phyloP scores from a whole-genome alignment of 2,329 filamentous ascomycete genomes.

The Zymoseptoria ardabiliae region DNA sequence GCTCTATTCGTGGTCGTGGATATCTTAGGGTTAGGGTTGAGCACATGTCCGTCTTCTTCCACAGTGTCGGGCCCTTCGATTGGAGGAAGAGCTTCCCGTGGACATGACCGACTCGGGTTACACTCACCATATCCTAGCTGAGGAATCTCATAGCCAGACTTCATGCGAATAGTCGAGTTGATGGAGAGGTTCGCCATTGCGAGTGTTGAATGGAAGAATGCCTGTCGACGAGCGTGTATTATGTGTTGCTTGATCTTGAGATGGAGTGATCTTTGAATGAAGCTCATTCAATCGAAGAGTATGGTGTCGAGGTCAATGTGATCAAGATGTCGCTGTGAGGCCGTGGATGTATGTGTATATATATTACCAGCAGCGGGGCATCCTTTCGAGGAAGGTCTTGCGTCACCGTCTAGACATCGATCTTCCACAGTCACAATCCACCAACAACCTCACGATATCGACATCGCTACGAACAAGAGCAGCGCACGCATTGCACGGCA shows the following conservation, averaged over 20 bases:
- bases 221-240: constrained; percentile 2
- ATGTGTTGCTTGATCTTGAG: neutral
- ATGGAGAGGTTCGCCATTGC: constrained; percentile 40
- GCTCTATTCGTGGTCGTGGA: neutral
- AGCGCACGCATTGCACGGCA: neutral
- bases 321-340: neutral
- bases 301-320: neutral
- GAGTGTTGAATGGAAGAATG: constrained; percentile 12
- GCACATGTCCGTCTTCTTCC: constrained; percentile 25
- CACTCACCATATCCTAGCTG: constrained; percentile 51
- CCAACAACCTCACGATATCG: neutral
- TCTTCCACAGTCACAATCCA: neutral
- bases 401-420: neutral
- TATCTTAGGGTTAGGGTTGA: neutral
- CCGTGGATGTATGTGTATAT: neutral
- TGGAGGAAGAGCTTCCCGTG: neutral
- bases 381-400: neutral
- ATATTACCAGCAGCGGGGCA: neutral
- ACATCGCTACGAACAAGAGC: neutral
- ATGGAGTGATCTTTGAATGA: constrained; percentile 1
- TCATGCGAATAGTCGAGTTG: constrained; percentile 45
- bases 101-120: neutral
- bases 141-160: constrained; percentile 56
- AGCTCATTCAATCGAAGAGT: constrained; percentile 5
- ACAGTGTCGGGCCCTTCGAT: too few species aligned